Base-by-base conservation (phyloP, 2,329 filamentous ascomycete species). In the Balansia obtecta region DNA sequence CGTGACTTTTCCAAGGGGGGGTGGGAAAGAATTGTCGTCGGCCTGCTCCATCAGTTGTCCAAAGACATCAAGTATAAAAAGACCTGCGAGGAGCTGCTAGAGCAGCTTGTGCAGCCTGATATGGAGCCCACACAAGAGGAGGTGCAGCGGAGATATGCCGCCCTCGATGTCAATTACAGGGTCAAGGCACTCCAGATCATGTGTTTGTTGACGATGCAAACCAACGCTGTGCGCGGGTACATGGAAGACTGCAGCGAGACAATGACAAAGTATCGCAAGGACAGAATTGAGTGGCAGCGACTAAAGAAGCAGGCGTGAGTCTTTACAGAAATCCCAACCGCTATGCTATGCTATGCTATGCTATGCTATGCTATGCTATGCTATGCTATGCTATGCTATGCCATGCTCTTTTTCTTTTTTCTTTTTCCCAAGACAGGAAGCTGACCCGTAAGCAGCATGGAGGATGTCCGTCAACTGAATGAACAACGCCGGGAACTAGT, bases 191-290 rank as follows among this genome's bases (percentile, higher is more conserved):
- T 98, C 44, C 86, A 96, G 63, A 85, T 94, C 37, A 79, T 96
- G 50, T 88, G 88, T 64, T 83, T 91, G 72, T 73, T 97, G 53
- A 90, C 87, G 2, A 76, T 90, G 50, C 85, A 89, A 60, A 96
- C 93, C 0, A 90, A 88, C 63, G 83, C 86, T 2, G 79, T 97
- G 57, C 83, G 91, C 49, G 83, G 81, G 15, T 95, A 94, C 63
- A 85, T 98, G 74, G 88, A 95, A 57, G 85, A 91, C 55, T 95
- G 90, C 68, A 88, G 86, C 56, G 87, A 91, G 61, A 86, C 88
- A 49, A 96, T 97, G 90, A 98, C 93, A 1, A 81, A 83, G 50
- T 88, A 94, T 61, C 83, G 93, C 46, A 98, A 98, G 67, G 86
- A 94, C 63, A 96, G 95, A 71, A 95, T 96, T 54, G 88, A 95